These are phyloP conservation scores for Medicago truncatula DNA, from an alignment of 306 rosid genomes.

Conservation along the genomic window MtrunA17r5.0-ANR NC_053046.1:37762501-37763000, in stretches of 20 bases:
- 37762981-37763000: constrained; percentile 75
- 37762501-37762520: constrained; percentile 41
- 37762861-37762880: constrained; percentile 73
- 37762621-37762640: neutral
- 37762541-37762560: neutral
- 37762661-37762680: neutral
- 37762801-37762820: constrained; percentile 80
- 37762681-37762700: neutral
- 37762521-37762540: constrained; percentile 25
- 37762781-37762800: constrained; percentile 68
- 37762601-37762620: neutral
- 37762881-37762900: constrained; percentile 76
- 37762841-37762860: constrained; percentile 83
- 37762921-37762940: constrained; percentile 90
- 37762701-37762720: neutral
- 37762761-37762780: constrained; percentile 92
- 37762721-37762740: constrained; percentile 40
- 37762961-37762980: constrained; percentile 88
- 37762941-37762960: constrained; percentile 66
- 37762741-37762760: constrained; percentile 79
- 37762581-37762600: neutral
- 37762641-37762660: constrained; percentile 8
- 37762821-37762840: constrained; percentile 80
- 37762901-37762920: constrained; percentile 58
- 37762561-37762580: neutral